Evolutionary conservation across 2,329 filamentous ascomycete genomes (phyloP), one percentile per base, ranked within the genome.

Genomic region (Dendryphion nanum): DNA sequence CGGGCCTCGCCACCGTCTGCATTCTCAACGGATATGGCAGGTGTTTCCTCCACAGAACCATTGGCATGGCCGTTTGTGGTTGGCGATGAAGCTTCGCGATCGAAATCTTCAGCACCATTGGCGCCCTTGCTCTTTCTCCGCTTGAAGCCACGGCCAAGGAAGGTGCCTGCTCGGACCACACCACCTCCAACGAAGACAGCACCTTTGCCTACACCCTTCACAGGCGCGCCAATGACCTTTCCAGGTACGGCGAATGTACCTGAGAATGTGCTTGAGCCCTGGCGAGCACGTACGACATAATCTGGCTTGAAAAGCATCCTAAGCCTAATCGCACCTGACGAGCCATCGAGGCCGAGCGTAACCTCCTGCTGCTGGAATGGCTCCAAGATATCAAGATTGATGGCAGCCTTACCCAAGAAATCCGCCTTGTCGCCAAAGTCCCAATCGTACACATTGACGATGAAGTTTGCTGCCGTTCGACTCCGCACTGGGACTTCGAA

Each of bases 341-440:
- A 94, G 19, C 93, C 93, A 57, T 96, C 88, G 2, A 98, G 75
- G 1, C 77, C 71, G 19, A 94, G 78, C 8, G 74, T 81, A 20
- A 89, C 75, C 61, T 95, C 89, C 53, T 86, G 81, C 8, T 82
- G 79, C 59, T 79, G 79, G 74, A 97, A 96, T 0, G 93, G 93
- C 53, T 95, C 89, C 6, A 98, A 75, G 20, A 82, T 68, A 34
- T 85, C 81, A 13, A 98, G 77, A 52, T 88, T 82, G 58, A 98
- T 88, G 4, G 73, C 70, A 1, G 88, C 76, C 42, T 76, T 78
- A 30, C 93, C 93, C n/a, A 98, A 72, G 62, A 85, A 86, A 66
- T 98, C 93, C 1, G 90, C 89, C 67, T 90, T 91, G 64, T 95
- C 89, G 33, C 88, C 91, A 72, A 97, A 95, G 64, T 98, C 93